phyloP scores from a whole-genome alignment of 1,284 basidiomycete species.

The Wallemia ichthyophaga region DNA sequence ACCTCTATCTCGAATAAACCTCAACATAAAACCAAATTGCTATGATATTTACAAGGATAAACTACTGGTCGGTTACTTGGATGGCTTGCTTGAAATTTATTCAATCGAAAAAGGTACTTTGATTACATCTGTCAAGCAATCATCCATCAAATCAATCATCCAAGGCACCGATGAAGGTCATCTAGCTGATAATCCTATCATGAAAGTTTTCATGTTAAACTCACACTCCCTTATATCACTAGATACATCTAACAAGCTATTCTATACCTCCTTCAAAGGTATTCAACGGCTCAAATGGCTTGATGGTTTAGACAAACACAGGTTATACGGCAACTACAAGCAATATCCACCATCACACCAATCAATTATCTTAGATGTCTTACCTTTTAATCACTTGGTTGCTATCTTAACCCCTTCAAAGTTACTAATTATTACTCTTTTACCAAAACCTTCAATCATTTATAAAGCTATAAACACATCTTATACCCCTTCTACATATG shows the following conservation, averaged over 20 bases:
- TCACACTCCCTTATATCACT: not conserved
- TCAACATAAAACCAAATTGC: not conserved
- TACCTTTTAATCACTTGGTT: no score
- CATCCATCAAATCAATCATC: not conserved
- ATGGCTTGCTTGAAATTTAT: not conserved
- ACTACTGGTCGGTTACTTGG: not conserved
- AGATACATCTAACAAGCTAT: not conserved
- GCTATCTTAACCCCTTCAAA: not conserved
- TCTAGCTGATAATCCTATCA: not conserved
- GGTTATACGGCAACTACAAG: not conserved
- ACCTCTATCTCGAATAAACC: not conserved
- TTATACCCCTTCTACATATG: not conserved
- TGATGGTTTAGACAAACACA: not conserved
- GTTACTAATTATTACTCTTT: not conserved
- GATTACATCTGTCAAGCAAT: not conserved
- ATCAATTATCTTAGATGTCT: not conserved
- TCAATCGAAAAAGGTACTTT: not conserved
- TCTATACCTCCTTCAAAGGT: not conserved
- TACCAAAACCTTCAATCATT: not conserved
- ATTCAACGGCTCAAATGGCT: not conserved
- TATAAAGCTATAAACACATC: not conserved
- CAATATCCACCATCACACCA: not conserved
- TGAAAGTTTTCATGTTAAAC: not conserved
- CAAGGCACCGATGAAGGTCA: not conserved
- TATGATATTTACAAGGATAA: not conserved